These are phyloP conservation scores for Backusella parvicylindrica DNA, from an alignment of 192 early-diverging fungal species.

Conservation along the genomic window DNA sequence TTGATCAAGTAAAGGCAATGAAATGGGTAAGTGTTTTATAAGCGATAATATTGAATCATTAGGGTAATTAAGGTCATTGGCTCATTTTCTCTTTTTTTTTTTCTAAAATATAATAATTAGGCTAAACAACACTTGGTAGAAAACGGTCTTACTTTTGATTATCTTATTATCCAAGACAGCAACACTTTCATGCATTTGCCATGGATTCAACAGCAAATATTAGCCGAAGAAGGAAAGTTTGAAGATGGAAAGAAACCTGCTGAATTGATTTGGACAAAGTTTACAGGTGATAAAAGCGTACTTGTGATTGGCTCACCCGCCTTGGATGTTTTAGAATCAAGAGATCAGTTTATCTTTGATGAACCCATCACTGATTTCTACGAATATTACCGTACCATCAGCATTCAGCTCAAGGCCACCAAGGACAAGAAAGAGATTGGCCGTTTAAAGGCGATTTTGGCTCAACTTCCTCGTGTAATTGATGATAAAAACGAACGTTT, in stretches of 20 bases:
- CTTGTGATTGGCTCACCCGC: slow-evolving; percentile 30
- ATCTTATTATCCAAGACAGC: slow-evolving; percentile 36
- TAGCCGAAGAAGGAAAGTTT: not conserved
- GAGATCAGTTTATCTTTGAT: slow-evolving; percentile 6
- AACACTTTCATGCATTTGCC: slow-evolving; percentile 33
- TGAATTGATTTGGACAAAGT: not conserved
- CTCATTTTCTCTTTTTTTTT: not conserved
- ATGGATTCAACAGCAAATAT: slow-evolving; percentile 22
- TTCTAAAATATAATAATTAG: too few species aligned
- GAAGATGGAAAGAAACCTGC: not conserved
- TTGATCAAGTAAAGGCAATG: slow-evolving; percentile 18
- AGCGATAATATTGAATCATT: too few species aligned
- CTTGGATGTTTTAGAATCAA: slow-evolving; percentile 22
- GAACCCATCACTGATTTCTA: slow-evolving; percentile 24
- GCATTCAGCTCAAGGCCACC: not conserved
- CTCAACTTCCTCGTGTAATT: not conserved
- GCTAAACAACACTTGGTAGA: slow-evolving; percentile 7
- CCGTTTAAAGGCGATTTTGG: not conserved
- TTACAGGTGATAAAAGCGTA: slow-evolving; percentile 13
- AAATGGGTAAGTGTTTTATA: slow-evolving; percentile 23
- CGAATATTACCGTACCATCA: slow-evolving; percentile 20
- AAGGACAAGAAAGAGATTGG: not conserved
- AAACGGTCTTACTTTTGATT: slow-evolving; percentile 37
- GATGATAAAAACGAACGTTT: slow-evolving; percentile 18
- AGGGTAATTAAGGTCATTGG: too few species aligned